A percentile compares a stretch with the other conserved stretches of the same genome.
Evolutionary conservation across 768 basidiomycete species (phyloP).

Genomic region (Dictyophora rubrovolvata): DNA sequence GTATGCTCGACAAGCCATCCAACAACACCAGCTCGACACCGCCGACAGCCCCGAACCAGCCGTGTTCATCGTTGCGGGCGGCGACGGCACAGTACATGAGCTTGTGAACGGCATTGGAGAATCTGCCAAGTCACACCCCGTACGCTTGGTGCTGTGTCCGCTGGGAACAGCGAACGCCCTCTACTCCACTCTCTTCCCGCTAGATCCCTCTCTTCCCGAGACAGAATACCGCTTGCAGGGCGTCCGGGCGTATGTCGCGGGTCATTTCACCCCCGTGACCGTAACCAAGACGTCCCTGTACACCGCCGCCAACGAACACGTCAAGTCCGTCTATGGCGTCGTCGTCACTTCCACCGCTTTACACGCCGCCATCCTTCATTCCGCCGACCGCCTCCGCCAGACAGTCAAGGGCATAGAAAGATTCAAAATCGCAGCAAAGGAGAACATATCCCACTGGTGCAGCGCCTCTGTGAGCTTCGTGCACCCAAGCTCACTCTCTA

Average conservation of each 20-base stretch:
- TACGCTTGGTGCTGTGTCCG: conserved; percentile 48
- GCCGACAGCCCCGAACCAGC: conserved; percentile 20
- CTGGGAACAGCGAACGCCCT: conserved; percentile 92
- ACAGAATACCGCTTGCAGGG: conserved; percentile 44
- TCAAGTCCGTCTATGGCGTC: conserved; percentile 37
- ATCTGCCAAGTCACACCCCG: neutral
- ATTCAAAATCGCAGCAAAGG: conserved; percentile 75
- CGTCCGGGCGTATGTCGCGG: conserved; percentile 39
- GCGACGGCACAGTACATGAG: conserved; percentile 91
- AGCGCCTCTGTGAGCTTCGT: conserved; percentile 46
- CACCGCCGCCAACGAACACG: conserved; percentile 17
- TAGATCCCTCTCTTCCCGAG: conserved; percentile 18
- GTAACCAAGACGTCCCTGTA: conserved; percentile 36
- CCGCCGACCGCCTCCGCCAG: conserved; percentile 66
- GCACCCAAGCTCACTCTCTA: conserved; percentile 28
- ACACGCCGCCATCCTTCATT: conserved; percentile 75
- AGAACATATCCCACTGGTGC: conserved; percentile 70
- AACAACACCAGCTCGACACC: conserved; percentile 6
- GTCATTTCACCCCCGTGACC: conserved; percentile 33
- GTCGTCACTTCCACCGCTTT: conserved; percentile 83
- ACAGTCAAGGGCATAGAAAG: conserved; percentile 69
- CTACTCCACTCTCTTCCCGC: conserved; percentile 67
- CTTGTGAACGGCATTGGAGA: conserved; percentile 43
- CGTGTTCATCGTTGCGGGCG: conserved; percentile 51
- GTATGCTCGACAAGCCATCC: conserved; percentile 32